Evolutionary conservation across 2,329 filamentous ascomycete genomes (phyloP).

Genomic region (Polytolypa hystricis): DNA sequence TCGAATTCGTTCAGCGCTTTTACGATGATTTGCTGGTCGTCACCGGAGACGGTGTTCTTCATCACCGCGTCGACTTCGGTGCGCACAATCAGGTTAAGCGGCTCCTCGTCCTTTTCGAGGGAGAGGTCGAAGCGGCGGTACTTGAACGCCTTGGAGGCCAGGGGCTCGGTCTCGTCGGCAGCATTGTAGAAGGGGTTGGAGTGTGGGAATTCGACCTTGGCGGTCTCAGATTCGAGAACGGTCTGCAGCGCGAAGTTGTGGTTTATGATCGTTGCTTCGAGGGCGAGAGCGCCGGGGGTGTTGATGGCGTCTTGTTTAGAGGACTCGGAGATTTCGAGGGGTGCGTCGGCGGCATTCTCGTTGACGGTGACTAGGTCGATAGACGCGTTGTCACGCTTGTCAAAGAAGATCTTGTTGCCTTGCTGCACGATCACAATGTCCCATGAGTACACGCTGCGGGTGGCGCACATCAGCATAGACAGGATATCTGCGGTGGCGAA

Average conservation of each 20-base stretch:
- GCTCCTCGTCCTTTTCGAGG: slow-evolving; percentile 80
- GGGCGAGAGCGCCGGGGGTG: slow-evolving; percentile 80
- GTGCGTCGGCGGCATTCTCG: slow-evolving; percentile 93
- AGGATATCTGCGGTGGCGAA: slow-evolving; percentile 96
- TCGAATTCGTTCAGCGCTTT: slow-evolving; percentile 99
- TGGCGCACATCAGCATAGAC: slow-evolving; percentile 98
- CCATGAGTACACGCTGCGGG: slow-evolving; percentile 95
- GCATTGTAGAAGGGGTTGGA: slow-evolving; percentile 97
- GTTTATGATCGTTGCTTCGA: slow-evolving; percentile 99
- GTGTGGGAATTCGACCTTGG: slow-evolving; percentile 74
- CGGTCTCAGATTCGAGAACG: slow-evolving; percentile 65
- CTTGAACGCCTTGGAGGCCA: slow-evolving; percentile 95
- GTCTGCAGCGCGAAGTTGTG: slow-evolving; percentile 98
- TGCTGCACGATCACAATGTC: slow-evolving; percentile 90
- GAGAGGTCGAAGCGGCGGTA: slow-evolving; percentile 96
- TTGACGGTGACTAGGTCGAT: slow-evolving; percentile 98
- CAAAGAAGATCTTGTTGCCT: slow-evolving; percentile 94
- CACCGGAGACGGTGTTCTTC: slow-evolving; percentile 85
- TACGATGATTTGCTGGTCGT: slow-evolving; percentile 83
- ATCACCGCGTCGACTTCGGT: slow-evolving; percentile 92
- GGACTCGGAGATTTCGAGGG: slow-evolving; percentile 71
- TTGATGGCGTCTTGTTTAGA: slow-evolving; percentile 84
- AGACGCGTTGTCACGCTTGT: slow-evolving; percentile 92
- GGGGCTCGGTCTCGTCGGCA: slow-evolving; percentile 81
- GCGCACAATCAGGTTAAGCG: slow-evolving; percentile 82